Evolutionary conservation across 441 rosid species (phyloP).

Genomic region (Pelargonium australe): DNA sequence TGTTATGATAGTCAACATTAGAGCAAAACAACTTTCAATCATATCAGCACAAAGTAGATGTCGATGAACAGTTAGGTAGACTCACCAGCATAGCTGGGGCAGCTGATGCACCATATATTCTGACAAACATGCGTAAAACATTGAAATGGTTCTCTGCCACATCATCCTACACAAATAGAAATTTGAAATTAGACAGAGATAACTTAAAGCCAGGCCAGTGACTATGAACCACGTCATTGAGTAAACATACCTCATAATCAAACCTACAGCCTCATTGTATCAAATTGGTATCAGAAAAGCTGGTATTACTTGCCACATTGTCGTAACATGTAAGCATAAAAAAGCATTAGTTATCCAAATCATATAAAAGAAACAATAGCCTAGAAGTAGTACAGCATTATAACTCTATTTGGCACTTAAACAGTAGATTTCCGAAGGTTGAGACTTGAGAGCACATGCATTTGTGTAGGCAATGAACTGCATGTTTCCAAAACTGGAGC

Average conservation of each 20-base stretch:
- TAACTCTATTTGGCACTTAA: not conserved
- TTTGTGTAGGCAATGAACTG: too few species aligned
- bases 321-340: constrained; percentile 11
- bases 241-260: constrained; percentile 64
- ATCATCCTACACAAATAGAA: constrained; percentile 52
- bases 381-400: constrained; percentile 6
- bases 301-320: constrained; percentile 26
- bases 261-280: constrained; percentile 41
- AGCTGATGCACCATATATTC: constrained; percentile 54
- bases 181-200: constrained; percentile 10
- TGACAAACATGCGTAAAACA: constrained; percentile 68
- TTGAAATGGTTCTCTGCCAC: constrained; percentile 74
- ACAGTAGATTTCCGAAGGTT: not conserved
- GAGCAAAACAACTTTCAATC: not conserved
- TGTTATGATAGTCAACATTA: not conserved
- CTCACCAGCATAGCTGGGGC: constrained; percentile 70
- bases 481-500: too few species aligned
- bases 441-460: too few species aligned
- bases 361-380: not conserved
- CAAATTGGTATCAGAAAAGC: constrained; percentile 21
- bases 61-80: constrained; percentile 12
- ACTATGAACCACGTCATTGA: constrained; percentile 2
- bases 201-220: constrained; percentile 6
- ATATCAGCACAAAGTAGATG: not conserved
- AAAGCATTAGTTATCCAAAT: constrained; percentile 20